A percentile compares a stretch with the other conserved stretches of the same genome.
Conservation (phyloP, 495 filamentous ascomycete species). For the Thermochaetoides thermophila region DNA sequence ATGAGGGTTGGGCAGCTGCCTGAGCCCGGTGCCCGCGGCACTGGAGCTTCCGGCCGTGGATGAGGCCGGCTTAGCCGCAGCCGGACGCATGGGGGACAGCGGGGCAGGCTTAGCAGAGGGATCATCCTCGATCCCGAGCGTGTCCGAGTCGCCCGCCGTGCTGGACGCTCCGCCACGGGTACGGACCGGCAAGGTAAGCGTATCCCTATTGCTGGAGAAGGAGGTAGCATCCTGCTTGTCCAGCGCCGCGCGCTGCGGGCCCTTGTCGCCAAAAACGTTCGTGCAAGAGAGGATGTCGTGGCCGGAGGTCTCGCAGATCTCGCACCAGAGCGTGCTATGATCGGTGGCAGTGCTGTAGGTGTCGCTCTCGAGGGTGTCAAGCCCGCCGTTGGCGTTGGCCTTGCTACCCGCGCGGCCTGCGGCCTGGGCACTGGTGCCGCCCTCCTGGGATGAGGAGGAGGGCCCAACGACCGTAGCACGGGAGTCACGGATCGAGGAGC, state of each 20-base stretch:
- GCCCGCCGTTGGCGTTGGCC: constrained; percentile 27
- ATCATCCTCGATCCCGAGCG: constrained; percentile 25
- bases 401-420: constrained; percentile 23
- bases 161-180: constrained; percentile 28
- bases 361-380: constrained; percentile 59
- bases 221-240: background rate
- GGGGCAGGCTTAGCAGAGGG: constrained; percentile 39
- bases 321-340: constrained; percentile 69
- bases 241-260: constrained; percentile 9
- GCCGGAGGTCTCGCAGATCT: constrained; percentile 86
- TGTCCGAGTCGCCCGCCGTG: constrained; percentile 3
- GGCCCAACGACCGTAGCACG: constrained; percentile 42
- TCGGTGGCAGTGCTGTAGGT: constrained; percentile 58
- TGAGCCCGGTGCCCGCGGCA: constrained; percentile 8
- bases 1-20: constrained; percentile 44
- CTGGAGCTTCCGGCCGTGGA: constrained; percentile 1
- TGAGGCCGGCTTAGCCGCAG: background rate
- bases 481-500: constrained; percentile 42
- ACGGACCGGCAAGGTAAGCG: too few species aligned
- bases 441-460: background rate
- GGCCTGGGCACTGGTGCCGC: constrained; percentile 1
- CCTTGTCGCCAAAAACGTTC: constrained; percentile 55
- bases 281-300: constrained; percentile 91
- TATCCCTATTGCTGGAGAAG: constrained; percentile 4
- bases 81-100: constrained; percentile 32